Conservation (phyloP, 192 early-diverging fungal genomes). For the Polychytrium aggregatum region DNA sequence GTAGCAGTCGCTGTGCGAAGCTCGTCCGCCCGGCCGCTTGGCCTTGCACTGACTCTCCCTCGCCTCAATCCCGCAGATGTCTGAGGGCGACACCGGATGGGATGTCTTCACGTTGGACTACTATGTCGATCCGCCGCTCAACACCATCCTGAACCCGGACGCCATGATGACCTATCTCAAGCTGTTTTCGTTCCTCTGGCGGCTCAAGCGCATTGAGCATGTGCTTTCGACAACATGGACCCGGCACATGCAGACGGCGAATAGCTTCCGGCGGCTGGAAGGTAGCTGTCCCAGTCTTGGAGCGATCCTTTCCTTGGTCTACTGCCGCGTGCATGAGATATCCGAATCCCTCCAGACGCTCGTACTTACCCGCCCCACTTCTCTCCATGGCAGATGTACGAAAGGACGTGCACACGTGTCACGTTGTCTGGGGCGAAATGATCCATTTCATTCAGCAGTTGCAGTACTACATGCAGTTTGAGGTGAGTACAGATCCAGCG, state of each 20-base stretch:
- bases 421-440: slow-evolving; percentile 72
- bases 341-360: too few species aligned
- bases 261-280: slow-evolving; percentile 1
- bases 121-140: slow-evolving; percentile 67
- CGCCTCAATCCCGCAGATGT: too few species aligned
- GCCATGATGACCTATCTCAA: slow-evolving; percentile 72
- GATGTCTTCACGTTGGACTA: slow-evolving; percentile 90
- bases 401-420: slow-evolving; percentile 54
- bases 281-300: too few species aligned
- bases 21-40: background rate
- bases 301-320: slow-evolving; percentile 15
- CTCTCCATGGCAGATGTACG: too few species aligned
- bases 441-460: slow-evolving; percentile 89
- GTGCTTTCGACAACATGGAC: slow-evolving; percentile 65
- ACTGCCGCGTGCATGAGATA: slow-evolving; percentile 2
- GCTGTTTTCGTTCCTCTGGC: slow-evolving; percentile 82
- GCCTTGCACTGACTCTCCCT: background rate
- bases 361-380: too few species aligned
- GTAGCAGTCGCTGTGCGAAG: too few species aligned
- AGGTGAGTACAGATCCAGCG: slow-evolving; percentile 31
- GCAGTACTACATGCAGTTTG: slow-evolving; percentile 87
- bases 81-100: slow-evolving; percentile 69
- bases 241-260: slow-evolving; percentile 47
- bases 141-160: slow-evolving; percentile 63
- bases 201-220: slow-evolving; percentile 77